Evolutionary conservation across 257 asterid species (phyloP).

Genomic region (Thymus quinquecostatus): DNA sequence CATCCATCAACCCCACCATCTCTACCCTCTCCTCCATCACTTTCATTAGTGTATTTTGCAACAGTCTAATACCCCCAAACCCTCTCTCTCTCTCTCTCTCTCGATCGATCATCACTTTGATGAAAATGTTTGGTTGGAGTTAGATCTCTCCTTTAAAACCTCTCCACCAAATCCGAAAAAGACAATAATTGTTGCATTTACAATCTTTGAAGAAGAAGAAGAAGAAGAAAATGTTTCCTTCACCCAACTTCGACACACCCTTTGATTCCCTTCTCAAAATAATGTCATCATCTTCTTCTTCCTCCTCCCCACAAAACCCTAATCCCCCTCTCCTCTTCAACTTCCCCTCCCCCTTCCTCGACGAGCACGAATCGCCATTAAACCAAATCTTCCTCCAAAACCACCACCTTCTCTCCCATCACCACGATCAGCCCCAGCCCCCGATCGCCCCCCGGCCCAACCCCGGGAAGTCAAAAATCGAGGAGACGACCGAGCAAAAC

Average conservation of each 20-base stretch:
- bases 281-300: neutral
- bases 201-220: constrained; percentile 3
- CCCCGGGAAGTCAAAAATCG: neutral
- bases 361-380: constrained; percentile 47
- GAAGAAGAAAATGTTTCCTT: constrained; percentile 43
- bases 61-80: constrained; percentile 2
- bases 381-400: constrained; percentile 46
- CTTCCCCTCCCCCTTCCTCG: constrained; percentile 57
- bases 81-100: constrained; percentile 10
- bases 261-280: constrained; percentile 39
- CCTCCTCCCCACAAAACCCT: constrained; percentile 40
- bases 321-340: constrained; percentile 35
- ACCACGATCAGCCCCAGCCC: neutral
- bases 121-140: neutral
- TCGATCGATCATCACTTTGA: constrained; percentile 17
- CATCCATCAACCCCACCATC: neutral
- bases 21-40: constrained; percentile 20
- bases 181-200: constrained; percentile 39
- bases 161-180: constrained; percentile 35
- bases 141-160: constrained; percentile 35
- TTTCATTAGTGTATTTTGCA: constrained; percentile 7
- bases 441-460: neutral
- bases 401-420: neutral
- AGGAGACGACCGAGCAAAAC: neutral
- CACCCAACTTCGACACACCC: constrained; percentile 44